Conservation (phyloP, 1,284 basidiomycete genomes). For the Ceraceosorus guamensis region DNA sequence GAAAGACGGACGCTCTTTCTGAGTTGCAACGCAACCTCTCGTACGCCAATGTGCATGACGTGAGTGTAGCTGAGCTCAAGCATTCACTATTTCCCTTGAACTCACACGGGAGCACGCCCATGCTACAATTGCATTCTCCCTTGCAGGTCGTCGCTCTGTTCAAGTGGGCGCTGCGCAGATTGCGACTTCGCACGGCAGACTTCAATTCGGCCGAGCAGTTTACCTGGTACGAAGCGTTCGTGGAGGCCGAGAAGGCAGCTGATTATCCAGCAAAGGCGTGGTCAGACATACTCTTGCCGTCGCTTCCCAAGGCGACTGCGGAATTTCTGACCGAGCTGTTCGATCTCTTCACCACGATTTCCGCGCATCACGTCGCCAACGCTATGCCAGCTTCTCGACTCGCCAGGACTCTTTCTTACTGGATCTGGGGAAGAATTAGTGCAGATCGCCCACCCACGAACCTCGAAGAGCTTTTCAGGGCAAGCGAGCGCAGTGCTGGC, state of each 20-base stretch:
- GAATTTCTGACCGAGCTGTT: conserved; percentile 20
- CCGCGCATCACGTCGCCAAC: conserved; percentile 28
- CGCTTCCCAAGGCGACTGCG: conserved; percentile 19
- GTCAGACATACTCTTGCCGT: conserved; percentile 20
- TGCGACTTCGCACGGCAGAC: conserved; percentile 19
- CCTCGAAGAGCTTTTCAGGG: conserved; percentile 11
- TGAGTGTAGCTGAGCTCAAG: conserved; percentile 4
- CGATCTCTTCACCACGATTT: conserved; percentile 28
- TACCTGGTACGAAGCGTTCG: conserved; percentile 31
- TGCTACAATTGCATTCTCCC: too few species aligned
- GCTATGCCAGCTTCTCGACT: conserved; percentile 30
- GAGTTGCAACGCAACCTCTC: conserved; percentile 25
- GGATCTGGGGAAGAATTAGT: conserved; percentile 21
- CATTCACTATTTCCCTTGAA: neutral
- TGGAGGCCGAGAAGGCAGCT: conserved; percentile 14
- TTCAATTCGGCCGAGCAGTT: conserved; percentile 16
- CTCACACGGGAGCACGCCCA: neutral
- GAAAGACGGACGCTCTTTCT: conserved; percentile 7
- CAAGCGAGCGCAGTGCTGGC: conserved; percentile 7
- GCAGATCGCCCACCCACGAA: conserved; percentile 25
- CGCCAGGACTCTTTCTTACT: conserved; percentile 26
- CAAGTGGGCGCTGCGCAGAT: conserved; percentile 34
- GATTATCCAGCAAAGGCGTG: conserved; percentile 22
- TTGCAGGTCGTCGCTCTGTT: conserved; percentile 17
- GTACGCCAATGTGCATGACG: conserved; percentile 28